These are phyloP conservation scores for Hortaea sp. DNA, from an alignment of 2,329 filamentous ascomycete genomes.

Conservation along the genomic window DNA sequence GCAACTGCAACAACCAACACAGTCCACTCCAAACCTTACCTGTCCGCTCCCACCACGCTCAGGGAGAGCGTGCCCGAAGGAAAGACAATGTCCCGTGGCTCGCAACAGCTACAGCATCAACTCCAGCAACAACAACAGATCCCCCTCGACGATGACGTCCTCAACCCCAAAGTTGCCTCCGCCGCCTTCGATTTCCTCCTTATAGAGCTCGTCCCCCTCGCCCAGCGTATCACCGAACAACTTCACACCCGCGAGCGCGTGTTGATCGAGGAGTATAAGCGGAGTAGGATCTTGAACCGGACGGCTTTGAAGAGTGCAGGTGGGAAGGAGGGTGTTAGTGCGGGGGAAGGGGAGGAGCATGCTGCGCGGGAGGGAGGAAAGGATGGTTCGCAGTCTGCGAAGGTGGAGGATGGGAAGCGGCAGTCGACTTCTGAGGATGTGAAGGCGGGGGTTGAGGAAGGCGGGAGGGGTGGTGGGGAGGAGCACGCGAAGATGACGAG, in stretches of 20 bases:
- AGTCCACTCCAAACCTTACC: too few species aligned
- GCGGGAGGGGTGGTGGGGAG: slow-evolving; percentile 6
- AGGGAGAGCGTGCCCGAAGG: not conserved
- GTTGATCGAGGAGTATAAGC: slow-evolving; percentile 23
- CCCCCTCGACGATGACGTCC: slow-evolving; percentile 11
- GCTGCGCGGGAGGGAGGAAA: slow-evolving; percentile 8
- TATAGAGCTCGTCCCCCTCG: slow-evolving; percentile 92
- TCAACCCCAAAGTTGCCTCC: slow-evolving; percentile 47
- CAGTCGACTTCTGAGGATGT: slow-evolving; percentile 3
- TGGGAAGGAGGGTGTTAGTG: slow-evolving; percentile 1
- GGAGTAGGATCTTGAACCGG: slow-evolving; percentile 18
- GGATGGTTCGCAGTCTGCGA: slow-evolving; percentile 6
- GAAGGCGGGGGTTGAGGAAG: not conserved
- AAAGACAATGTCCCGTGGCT: not conserved
- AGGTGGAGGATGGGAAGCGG: slow-evolving; percentile 1
- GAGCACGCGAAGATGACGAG: slow-evolving; percentile 6
- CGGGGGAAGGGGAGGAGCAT: slow-evolving; percentile 10
- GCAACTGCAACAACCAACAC: too few species aligned
- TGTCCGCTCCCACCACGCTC: too few species aligned
- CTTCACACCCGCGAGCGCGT: slow-evolving; percentile 45
- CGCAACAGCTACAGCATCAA: not conserved
- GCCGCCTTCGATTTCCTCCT: slow-evolving; percentile 90
- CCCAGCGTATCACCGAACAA: slow-evolving; percentile 73
- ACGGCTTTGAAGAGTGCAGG: slow-evolving; percentile 13
- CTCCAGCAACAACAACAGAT: not conserved